Base-by-base conservation (phyloP, 139 green algal species). In the Chlamydomonas incerta region DNA sequence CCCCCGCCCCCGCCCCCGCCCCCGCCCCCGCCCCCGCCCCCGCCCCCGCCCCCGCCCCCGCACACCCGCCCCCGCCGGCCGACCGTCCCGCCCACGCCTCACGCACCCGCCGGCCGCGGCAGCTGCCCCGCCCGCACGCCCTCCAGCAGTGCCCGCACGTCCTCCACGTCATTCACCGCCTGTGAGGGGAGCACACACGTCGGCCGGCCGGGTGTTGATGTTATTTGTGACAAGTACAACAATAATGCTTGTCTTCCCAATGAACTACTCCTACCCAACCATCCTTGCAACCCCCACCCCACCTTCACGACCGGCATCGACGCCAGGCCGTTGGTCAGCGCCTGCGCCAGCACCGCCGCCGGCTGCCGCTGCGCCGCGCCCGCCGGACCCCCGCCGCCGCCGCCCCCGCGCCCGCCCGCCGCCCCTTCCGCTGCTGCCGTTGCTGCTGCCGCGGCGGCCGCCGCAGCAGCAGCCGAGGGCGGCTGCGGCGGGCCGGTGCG, bases 301-400 rank as follows among this genome's bases (percentile, higher is more conserved):
- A 85, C 80, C 80, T 85, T 47, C 31, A 85, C 80, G 3, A 35
- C 29, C 15, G 80, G 80, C 31, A 85, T 11, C 3, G 47, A 34
- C 3, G 80, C 80, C 26, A 85, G 80, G 33, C 80, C 80, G 47
- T 57, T 66, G 29, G 63, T 74, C 17, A 83, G 62, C 1, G 41
- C 65, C 28, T 46, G 41, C 10, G 41, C 46, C 77, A 83, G 63
- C 41, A 28, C 29, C 11, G 77, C 80, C 3, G 80, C 31, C 50
- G 20, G 6, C 66, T 3, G 9, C 66, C 1, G 13, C n/a, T 9
- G 18, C n/a, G 66, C 66, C 15, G n/a, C 66, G 11, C 11, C 70
- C 37, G 70, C 21, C 20, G 69, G 10, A 5, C 37, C 69, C 8
- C 23, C 28, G 29, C 5, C 10, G 50, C 52, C 50, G 15, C 23